phyloP scores from a whole-genome alignment of 2,329 filamentous ascomycete species.

The Leptographium wingfieldii region DNA sequence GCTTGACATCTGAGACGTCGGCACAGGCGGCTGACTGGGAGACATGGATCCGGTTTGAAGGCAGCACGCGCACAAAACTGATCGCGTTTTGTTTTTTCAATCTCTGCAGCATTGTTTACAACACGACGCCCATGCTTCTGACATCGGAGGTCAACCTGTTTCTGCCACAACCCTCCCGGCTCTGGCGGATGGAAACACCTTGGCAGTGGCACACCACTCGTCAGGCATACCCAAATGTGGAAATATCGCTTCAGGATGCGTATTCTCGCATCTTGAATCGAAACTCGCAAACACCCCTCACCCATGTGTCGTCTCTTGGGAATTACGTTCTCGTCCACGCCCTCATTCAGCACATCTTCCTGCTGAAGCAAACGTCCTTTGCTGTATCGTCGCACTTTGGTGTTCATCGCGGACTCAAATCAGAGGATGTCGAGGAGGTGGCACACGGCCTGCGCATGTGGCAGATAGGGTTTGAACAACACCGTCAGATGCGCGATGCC shows the following conservation, averaged over 20 bases:
- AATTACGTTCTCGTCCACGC: slow-evolving; percentile 63
- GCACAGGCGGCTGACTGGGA: slow-evolving; percentile 42
- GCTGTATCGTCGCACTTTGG: slow-evolving; percentile 35
- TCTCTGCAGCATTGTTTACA: slow-evolving; percentile 48
- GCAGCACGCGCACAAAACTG: slow-evolving; percentile 44
- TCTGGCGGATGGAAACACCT: slow-evolving; percentile 44
- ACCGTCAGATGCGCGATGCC: slow-evolving; percentile 36
- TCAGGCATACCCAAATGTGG: slow-evolving; percentile 35
- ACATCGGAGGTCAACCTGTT: slow-evolving; percentile 45
- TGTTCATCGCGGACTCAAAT: slow-evolving; percentile 34
- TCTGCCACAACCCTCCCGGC: slow-evolving; percentile 39
- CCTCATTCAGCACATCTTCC: slow-evolving; percentile 58
- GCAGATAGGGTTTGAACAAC: slow-evolving; percentile 46
- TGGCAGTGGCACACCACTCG: slow-evolving; percentile 50
- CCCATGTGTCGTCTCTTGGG: slow-evolving; percentile 45
- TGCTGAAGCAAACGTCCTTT: slow-evolving; percentile 51
- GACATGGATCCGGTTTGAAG: slow-evolving; percentile 45
- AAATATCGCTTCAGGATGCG: slow-evolving; percentile 43
- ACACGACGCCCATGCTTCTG: slow-evolving; percentile 44
- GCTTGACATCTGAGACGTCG: slow-evolving; percentile 34
- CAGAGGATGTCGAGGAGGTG: slow-evolving; percentile 44
- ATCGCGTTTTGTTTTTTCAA: slow-evolving; percentile 52
- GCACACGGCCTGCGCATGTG: slow-evolving; percentile 42
- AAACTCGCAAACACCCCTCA: slow-evolving; percentile 32
- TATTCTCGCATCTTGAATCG: slow-evolving; percentile 43